phyloP scores from a whole-genome alignment of 1,284 basidiomycete genomes.

The Austroboletus olivaceoglutinosus region DNA sequence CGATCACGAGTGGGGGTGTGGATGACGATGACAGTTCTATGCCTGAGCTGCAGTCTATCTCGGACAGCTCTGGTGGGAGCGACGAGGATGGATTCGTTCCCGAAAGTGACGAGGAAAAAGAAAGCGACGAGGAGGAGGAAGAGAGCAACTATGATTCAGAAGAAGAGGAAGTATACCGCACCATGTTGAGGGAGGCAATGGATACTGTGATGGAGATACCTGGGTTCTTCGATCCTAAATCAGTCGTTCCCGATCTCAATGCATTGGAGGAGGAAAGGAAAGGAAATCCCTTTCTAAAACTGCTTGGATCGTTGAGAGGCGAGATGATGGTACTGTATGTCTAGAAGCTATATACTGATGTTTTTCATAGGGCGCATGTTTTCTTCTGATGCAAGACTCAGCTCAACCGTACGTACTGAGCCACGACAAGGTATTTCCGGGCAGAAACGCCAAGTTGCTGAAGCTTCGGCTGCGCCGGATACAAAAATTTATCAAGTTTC shows the following conservation, averaged over 20 bases:
- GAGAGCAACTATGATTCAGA: slow-evolving; percentile 62
- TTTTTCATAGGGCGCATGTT: slow-evolving; percentile 62
- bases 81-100: slow-evolving; percentile 32
- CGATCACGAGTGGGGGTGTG: slow-evolving; percentile 45
- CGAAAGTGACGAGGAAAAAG: slow-evolving; percentile 38
- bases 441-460: slow-evolving; percentile 11
- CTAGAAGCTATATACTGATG: slow-evolving; percentile 1
- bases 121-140: slow-evolving; percentile 41
- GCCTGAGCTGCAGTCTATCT: slow-evolving; percentile 62
- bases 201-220: slow-evolving; percentile 55
- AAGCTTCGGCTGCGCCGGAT: slow-evolving; percentile 12
- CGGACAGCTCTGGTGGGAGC: slow-evolving; percentile 50
- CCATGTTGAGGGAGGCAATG: slow-evolving; percentile 67
- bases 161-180: slow-evolving; percentile 61
- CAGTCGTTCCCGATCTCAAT: slow-evolving; percentile 41
- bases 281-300: slow-evolving; percentile 70
- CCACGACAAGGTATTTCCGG: slow-evolving; percentile 24
- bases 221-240: slow-evolving; percentile 51
- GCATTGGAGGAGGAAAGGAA: slow-evolving; percentile 51
- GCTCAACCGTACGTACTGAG: slow-evolving; percentile 37
- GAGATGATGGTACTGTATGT: slow-evolving; percentile 8
- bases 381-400: slow-evolving; percentile 57
- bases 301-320: slow-evolving; percentile 71
- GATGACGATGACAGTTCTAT: slow-evolving; percentile 50
- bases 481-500: slow-evolving; percentile 7